phyloP scores from a whole-genome alignment of 2,329 filamentous ascomycete genomes.

The Fusarium agapanthi region DNA sequence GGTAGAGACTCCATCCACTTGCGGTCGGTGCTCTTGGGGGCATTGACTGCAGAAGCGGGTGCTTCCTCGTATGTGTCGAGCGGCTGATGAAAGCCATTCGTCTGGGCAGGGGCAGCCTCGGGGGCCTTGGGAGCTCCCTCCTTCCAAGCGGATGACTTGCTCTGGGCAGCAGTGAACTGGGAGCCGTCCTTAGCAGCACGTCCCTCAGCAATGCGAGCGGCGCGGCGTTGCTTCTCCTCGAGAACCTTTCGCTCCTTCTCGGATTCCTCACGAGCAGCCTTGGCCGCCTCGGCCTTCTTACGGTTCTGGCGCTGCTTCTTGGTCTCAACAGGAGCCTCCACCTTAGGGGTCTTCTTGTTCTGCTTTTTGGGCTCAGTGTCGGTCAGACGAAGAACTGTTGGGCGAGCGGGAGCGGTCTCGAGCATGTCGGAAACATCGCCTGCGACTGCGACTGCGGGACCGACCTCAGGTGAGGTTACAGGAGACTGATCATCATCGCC shows the following conservation, averaged over 20 bases:
- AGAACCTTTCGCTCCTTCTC: conserved; percentile 80
- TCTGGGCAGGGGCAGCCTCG: conserved; percentile 41
- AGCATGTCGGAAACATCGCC: conserved; percentile 92
- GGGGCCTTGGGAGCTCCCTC: conserved; percentile 47
- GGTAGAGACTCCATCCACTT: conserved; percentile 62
- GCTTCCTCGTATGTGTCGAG: conserved; percentile 66
- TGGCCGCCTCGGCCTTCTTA: conserved; percentile 85
- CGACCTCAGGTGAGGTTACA: conserved; percentile 69
- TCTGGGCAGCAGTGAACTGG: conserved; percentile 60
- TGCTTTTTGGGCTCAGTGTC: conserved; percentile 69
- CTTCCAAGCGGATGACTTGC: conserved; percentile 55
- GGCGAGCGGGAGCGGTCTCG: conserved; percentile 72
- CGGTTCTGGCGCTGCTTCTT: conserved; percentile 97
- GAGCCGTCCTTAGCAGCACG: conserved; percentile 84
- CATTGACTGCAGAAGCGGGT: conserved; percentile 42
- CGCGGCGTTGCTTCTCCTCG: conserved; percentile 84
- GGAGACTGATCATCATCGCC: conserved; percentile 84
- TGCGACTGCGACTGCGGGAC: conserved; percentile 63
- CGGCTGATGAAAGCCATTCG: conserved; percentile 55
- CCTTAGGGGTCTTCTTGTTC: conserved; percentile 69
- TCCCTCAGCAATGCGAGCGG: conserved; percentile 83
- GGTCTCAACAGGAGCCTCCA: conserved; percentile 75
- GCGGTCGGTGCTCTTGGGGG: conserved; percentile 47
- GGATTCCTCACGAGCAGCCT: conserved; percentile 76
- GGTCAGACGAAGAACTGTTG: conserved; percentile 81